Evolutionary conservation across 768 basidiomycete species (phyloP).

Genomic region (Boletus huronensis): DNA sequence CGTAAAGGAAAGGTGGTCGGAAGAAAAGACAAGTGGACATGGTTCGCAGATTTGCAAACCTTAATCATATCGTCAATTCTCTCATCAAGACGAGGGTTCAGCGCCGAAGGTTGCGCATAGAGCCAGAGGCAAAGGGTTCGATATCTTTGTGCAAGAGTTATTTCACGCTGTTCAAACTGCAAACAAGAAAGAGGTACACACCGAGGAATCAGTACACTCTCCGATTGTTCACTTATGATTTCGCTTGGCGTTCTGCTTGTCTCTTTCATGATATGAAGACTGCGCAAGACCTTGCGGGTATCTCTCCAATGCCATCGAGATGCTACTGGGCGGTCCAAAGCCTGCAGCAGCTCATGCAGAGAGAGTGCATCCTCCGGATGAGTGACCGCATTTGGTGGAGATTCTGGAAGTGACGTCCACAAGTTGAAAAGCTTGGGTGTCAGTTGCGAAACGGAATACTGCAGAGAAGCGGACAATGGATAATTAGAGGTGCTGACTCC

Average conservation of each 20-base stretch:
- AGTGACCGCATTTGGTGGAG: slow-evolving; percentile 52
- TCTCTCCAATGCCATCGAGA: slow-evolving; percentile 96
- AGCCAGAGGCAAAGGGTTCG: slow-evolving; percentile 89
- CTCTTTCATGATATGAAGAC: slow-evolving; percentile 73
- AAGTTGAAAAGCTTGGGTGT: slow-evolving; percentile 46
- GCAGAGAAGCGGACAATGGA: slow-evolving; percentile 36
- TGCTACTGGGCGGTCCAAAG: slow-evolving; percentile 71
- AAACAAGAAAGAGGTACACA: slow-evolving; percentile 20
- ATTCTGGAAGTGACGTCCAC: slow-evolving; percentile 55
- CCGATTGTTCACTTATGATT: slow-evolving; percentile 61
- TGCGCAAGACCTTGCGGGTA: slow-evolving; percentile 83
- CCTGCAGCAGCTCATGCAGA: slow-evolving; percentile 62
- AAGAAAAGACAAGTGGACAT: neutral
- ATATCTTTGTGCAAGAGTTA: slow-evolving; percentile 49
- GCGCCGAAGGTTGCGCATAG: slow-evolving; percentile 60
- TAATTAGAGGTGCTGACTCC: neutral
- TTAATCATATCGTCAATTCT: slow-evolving; percentile 90
- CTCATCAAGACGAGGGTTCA: slow-evolving; percentile 67
- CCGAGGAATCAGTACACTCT: slow-evolving; percentile 48
- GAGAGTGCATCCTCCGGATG: slow-evolving; percentile 56
- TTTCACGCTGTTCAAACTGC: neutral
- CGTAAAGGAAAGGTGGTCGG: slow-evolving; percentile 6
- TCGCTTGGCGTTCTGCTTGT: slow-evolving; percentile 63
- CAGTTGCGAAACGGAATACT: slow-evolving; percentile 41
- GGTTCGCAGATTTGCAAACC: slow-evolving; percentile 44